Base-by-base conservation (phyloP, 495 filamentous ascomycete species). In the Aspergillus mulundensis region DNA sequence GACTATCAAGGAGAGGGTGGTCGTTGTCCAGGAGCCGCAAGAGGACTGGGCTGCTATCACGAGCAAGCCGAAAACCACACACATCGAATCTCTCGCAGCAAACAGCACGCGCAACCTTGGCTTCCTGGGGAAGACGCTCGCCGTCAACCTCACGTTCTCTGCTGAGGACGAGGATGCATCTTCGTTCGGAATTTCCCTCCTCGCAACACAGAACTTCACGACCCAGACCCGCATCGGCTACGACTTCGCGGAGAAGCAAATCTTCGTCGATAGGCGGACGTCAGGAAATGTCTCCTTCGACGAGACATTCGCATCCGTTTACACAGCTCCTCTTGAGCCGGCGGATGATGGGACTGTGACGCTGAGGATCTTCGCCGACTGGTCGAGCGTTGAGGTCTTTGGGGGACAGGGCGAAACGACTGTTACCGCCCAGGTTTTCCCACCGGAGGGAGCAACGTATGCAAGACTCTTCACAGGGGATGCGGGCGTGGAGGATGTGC, bases 171-270 rank as follows among this genome's bases (percentile, higher is more conserved):
- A 23, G 12, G 20, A 30, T 14, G 32, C 8, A 19, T 15, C 36
- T 21, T 51, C 62, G 34, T 69, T 71, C 50, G 69, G 62, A 34
- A 64, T 71, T 14, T 39, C 58, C 38, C 55, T 71, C 21, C 57
- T 56, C 16, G 66, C 64, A 20, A 55, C 59, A 15, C 28, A 55
- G 3, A 59, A 66, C 50, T 55, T 81, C 8, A 70, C 64, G 15
- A 71, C 83, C 24, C 71, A 78, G 20, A 73, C 67, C 6, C 61
- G 41, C 1, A 44, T 73, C 20, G 70, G 78, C 2, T 81, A 76
- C 57, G 65, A 78, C 53, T 69, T 81, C 49, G 58, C 69, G 10
- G 71, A 60, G 54, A 60, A 69, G 46, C 60, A 61, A 15, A 25
- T 69, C 8, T 71, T 68, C 42, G 54, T 73, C 7, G 70, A 73